Percentiles rank a stretch among this genome's conserved stretches.
Conservation (phyloP, 441 rosid genomes). For the Theobroma grandiflorum region DNA sequence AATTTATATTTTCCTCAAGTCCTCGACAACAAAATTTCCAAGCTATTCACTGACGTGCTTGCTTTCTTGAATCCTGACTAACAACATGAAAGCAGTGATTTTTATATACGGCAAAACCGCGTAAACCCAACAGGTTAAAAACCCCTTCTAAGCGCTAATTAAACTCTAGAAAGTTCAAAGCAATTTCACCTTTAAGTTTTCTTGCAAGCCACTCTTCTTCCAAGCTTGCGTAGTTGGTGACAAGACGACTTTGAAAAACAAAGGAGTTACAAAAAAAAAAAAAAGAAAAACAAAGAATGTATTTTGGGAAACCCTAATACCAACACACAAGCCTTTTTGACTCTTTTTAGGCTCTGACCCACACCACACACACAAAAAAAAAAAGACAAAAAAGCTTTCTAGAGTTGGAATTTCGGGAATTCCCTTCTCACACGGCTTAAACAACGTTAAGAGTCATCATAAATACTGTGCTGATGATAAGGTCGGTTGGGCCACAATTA, state of each 20-base stretch:
- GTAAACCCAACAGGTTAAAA: slow-evolving; percentile 17
- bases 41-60: background rate
- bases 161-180: slow-evolving; percentile 31
- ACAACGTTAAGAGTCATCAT: slow-evolving; percentile 28
- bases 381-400: background rate
- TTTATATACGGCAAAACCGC: slow-evolving; percentile 29
- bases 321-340: slow-evolving; percentile 18
- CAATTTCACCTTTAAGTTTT: slow-evolving; percentile 17
- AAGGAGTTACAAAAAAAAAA: slow-evolving; percentile 18
- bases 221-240: slow-evolving; percentile 39
- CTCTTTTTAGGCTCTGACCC: slow-evolving; percentile 26
- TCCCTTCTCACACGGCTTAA: slow-evolving; percentile 46
- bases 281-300: background rate
- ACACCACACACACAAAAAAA: background rate
- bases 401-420: slow-evolving; percentile 5
- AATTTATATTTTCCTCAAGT: background rate
- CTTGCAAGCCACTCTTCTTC: slow-evolving; percentile 41
- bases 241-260: slow-evolving; percentile 30
- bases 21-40: background rate
- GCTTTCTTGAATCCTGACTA: background rate
- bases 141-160: slow-evolving; percentile 32
- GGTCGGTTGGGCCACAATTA: slow-evolving; percentile 47
- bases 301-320: slow-evolving; percentile 33
- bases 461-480: slow-evolving; percentile 20
- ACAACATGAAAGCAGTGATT: background rate